phyloP scores from a whole-genome alignment of 495 filamentous ascomycete genomes.

The Daldinia bambusicola region DNA sequence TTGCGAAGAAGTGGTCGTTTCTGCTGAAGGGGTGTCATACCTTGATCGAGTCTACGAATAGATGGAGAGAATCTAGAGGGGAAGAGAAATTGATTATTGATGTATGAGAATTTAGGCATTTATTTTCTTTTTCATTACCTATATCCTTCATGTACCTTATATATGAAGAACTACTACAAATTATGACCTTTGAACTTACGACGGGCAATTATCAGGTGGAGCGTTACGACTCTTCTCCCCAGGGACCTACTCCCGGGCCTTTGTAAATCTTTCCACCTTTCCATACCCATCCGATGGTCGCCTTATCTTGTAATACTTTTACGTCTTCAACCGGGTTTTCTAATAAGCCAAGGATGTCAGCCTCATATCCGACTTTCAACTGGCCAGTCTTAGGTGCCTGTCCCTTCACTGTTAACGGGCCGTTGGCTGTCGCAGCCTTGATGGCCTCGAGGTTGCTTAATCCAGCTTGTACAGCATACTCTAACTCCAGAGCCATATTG shows the following conservation, averaged over 20 bases:
- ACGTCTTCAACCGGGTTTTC: constrained; percentile 60
- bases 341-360: constrained; percentile 59
- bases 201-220: neutral
- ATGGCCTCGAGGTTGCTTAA: constrained; percentile 64
- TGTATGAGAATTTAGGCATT: constrained; percentile 30
- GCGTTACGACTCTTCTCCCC: constrained; percentile 47
- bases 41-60: constrained; percentile 61
- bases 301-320: constrained; percentile 52
- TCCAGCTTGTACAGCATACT: constrained; percentile 60
- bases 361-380: constrained; percentile 60
- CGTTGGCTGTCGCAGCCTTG: constrained; percentile 63
- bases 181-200: neutral
- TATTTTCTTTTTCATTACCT: neutral
- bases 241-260: constrained; percentile 51
- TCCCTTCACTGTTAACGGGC: constrained; percentile 55
- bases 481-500: constrained; percentile 60
- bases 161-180: neutral
- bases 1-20: constrained; percentile 63
- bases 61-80: constrained; percentile 59
- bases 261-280: constrained; percentile 58
- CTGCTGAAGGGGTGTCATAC: constrained; percentile 61
- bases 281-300: constrained; percentile 60
- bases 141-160: neutral
- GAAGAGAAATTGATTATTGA: constrained; percentile 61
- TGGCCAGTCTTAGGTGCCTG: constrained; percentile 61